A percentile compares a stretch with the other conserved stretches of the same genome.
These are phyloP conservation scores for Penicillium sumatraense DNA, from an alignment of 2,329 filamentous ascomycete genomes.

Conservation along the genomic window DNA sequence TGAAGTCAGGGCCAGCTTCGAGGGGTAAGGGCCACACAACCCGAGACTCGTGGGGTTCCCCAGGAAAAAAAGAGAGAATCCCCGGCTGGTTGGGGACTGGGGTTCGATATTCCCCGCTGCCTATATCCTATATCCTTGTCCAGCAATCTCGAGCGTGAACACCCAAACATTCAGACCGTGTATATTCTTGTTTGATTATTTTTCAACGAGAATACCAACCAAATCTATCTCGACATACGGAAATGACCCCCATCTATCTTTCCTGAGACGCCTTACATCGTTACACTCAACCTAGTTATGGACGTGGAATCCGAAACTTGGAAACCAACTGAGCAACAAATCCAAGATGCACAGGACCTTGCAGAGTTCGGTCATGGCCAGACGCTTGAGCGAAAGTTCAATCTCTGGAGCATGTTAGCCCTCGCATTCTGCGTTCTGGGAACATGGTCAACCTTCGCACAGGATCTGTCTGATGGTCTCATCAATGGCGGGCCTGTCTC, in stretches of 20 bases:
- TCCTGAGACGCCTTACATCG: neutral
- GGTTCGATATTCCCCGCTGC: slow-evolving; percentile 1
- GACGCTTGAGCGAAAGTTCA: slow-evolving; percentile 53
- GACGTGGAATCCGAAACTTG: slow-evolving; percentile 19
- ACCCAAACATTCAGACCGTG: neutral
- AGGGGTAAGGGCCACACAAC: slow-evolving; percentile 11
- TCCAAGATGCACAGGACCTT: slow-evolving; percentile 46
- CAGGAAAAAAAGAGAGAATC: slow-evolving; percentile 16
- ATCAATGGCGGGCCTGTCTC: slow-evolving; percentile 58
- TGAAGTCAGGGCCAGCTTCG: slow-evolving; percentile 6
- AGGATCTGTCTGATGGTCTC: slow-evolving; percentile 56
- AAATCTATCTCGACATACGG: slow-evolving; percentile 5
- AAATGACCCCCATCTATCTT: slow-evolving; percentile 13
- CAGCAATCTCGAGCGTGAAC: neutral
- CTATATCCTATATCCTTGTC: neutral
- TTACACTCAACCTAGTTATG: slow-evolving; percentile 10
- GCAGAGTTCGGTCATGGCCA: slow-evolving; percentile 48
- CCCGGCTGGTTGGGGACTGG: slow-evolving; percentile 12
- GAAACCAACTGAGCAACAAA: slow-evolving; percentile 32
- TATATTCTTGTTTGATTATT: neutral
- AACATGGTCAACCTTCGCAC: slow-evolving; percentile 63
- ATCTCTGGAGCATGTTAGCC: slow-evolving; percentile 60
- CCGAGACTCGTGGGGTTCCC: slow-evolving; percentile 22
- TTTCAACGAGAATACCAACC: neutral
- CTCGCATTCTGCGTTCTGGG: slow-evolving; percentile 61